These are phyloP conservation scores for Lecanosticta acicola DNA, from an alignment of 2,329 filamentous ascomycete genomes.

Conservation along the genomic window DNA sequence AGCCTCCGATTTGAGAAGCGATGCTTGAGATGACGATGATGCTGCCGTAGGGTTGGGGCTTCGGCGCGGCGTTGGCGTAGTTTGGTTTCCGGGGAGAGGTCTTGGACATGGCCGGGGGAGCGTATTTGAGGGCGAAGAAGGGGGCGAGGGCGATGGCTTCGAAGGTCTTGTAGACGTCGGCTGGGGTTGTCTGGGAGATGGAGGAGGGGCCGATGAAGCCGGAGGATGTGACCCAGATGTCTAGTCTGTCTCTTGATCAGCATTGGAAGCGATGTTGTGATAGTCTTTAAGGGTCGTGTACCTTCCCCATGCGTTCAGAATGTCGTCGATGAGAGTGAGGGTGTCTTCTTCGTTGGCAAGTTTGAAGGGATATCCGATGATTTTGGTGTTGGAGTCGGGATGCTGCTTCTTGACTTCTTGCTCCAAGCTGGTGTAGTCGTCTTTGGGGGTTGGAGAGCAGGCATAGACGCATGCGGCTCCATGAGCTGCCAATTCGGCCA, in stretches of 20 bases:
- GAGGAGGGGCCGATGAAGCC: constrained; percentile 54
- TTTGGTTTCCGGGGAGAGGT: constrained; percentile 48
- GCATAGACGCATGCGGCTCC: constrained; percentile 61
- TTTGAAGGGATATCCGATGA: constrained; percentile 58
- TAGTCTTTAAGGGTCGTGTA: constrained; percentile 12
- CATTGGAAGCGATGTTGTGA: neutral
- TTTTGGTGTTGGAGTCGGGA: constrained; percentile 50
- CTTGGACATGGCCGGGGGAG: constrained; percentile 59
- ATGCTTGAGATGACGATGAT: constrained; percentile 58
- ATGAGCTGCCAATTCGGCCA: constrained; percentile 57
- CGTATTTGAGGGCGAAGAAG: constrained; percentile 61
- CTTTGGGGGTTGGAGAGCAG: constrained; percentile 43
- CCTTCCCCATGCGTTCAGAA: constrained; percentile 54
- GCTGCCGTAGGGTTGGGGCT: constrained; percentile 55
- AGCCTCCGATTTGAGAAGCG: constrained; percentile 51
- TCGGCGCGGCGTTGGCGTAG: constrained; percentile 58
- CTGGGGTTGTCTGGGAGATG: constrained; percentile 52
- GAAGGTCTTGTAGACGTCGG: constrained; percentile 53
- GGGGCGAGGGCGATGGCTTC: constrained; percentile 57
- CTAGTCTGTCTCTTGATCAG: constrained; percentile 41
- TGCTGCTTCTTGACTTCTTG: constrained; percentile 39
- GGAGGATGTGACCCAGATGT: constrained; percentile 57
- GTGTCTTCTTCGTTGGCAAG: constrained; percentile 56
- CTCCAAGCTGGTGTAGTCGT: constrained; percentile 41
- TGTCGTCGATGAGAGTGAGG: constrained; percentile 56